These are phyloP conservation scores for Melastoma malabathricum DNA, from an alignment of 345 rosid species.

Conservation along the genomic window DNA sequence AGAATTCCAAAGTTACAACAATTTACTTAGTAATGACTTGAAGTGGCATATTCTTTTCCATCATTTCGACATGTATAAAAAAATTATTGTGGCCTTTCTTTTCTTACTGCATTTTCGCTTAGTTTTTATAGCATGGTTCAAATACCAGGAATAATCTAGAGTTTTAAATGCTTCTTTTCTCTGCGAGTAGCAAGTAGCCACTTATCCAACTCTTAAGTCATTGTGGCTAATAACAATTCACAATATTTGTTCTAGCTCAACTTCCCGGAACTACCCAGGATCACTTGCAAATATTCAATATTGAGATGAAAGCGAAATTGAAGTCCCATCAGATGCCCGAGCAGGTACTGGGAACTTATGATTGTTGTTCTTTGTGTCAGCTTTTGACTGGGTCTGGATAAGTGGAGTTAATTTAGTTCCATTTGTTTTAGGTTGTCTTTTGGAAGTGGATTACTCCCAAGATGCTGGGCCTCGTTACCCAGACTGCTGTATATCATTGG, in stretches of 20 bases:
- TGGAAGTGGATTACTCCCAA: conserved; percentile 97
- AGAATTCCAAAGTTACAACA: no score
- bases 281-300: conserved; percentile 96
- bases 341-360: conserved; percentile 36
- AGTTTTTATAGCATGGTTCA: no score
- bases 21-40: no score
- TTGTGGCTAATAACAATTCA: conserved; percentile 3
- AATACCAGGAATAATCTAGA: no score
- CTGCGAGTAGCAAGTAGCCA: not conserved
- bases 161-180: not conserved
- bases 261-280: conserved; percentile 91
- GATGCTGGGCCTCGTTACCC: conserved; percentile 92
- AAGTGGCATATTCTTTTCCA: no score
- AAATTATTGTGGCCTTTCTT: no score
- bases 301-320: conserved; percentile 87
- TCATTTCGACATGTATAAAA: no score
- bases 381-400: not conserved
- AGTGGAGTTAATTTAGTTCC: not conserved
- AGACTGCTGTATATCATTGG: conserved; percentile 89
- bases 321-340: conserved; percentile 97
- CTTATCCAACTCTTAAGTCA: not conserved
- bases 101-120: no score
- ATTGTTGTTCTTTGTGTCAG: not conserved
- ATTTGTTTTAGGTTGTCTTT: conserved; percentile 56
- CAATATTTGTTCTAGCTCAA: conserved; percentile 52